Evolutionary conservation across 352 stramenopile species (phyloP).

Genomic region (Elongisporangium anandrum): DNA sequence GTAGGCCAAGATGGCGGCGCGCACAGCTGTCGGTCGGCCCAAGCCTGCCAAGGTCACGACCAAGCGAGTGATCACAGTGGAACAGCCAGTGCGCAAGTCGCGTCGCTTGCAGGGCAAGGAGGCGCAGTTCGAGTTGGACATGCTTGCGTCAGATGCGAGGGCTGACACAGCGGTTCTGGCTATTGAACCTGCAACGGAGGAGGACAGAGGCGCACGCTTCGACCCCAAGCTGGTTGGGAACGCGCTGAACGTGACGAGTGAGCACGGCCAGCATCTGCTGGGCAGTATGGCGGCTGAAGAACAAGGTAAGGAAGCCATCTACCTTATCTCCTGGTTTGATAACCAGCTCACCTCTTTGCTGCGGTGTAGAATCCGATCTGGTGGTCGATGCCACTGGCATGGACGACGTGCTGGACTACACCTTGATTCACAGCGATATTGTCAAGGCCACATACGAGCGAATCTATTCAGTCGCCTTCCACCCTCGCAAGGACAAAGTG

Average conservation of each 20-base stretch:
- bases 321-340: background rate
- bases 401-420: slow-evolving; percentile 33
- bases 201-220: slow-evolving; percentile 9
- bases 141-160: slow-evolving; percentile 21
- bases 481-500: slow-evolving; percentile 54
- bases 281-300: slow-evolving; percentile 24
- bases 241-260: slow-evolving; percentile 26
- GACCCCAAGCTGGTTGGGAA: slow-evolving; percentile 20
- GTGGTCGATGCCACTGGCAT: slow-evolving; percentile 33
- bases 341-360: background rate
- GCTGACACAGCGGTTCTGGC: slow-evolving; percentile 3
- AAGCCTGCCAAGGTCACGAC: slow-evolving; percentile 1
- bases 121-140: slow-evolving; percentile 30
- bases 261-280: slow-evolving; percentile 35
- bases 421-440: slow-evolving; percentile 46
- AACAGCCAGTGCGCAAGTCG: slow-evolving; percentile 46
- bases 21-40: slow-evolving; percentile 27
- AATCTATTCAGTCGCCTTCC: slow-evolving; percentile 77
- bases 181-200: slow-evolving; percentile 1
- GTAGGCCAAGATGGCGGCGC: slow-evolving; percentile 59
- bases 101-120: slow-evolving; percentile 56
- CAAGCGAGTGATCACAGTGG: slow-evolving; percentile 4
- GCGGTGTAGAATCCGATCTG: background rate
- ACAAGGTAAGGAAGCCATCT: slow-evolving; percentile 11
- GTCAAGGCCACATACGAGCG: slow-evolving; percentile 68